These are phyloP conservation scores for Botryotinia convoluta DNA, from an alignment of 2,329 filamentous ascomycete species.

Conservation along the genomic window DNA sequence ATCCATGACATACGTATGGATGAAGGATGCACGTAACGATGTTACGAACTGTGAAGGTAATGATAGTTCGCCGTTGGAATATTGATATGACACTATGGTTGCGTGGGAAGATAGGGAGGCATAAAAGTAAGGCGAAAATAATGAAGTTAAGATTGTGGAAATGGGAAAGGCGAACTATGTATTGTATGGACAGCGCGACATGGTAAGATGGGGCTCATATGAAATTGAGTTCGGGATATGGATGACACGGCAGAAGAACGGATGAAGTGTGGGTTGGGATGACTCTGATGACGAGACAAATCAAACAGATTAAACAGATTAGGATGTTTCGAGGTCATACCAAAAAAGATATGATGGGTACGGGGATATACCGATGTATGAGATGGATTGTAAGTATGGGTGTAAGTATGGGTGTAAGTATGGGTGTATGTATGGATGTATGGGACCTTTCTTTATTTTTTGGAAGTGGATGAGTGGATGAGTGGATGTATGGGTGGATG, in stretches of 20 bases:
- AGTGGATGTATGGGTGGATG: background rate
- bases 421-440: background rate
- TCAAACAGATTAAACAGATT: background rate
- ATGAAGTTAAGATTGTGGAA: slow-evolving; percentile 24
- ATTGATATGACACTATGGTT: slow-evolving; percentile 23
- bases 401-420: background rate
- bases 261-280: slow-evolving; percentile 17
- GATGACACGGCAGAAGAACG: slow-evolving; percentile 22
- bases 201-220: slow-evolving; percentile 28
- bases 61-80: slow-evolving; percentile 22
- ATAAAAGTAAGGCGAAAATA: slow-evolving; percentile 34
- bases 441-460: background rate
- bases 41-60: slow-evolving; percentile 21
- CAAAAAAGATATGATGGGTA: background rate
- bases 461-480: background rate
- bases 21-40: slow-evolving; percentile 2
- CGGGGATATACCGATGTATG: background rate
- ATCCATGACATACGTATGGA: slow-evolving; percentile 21
- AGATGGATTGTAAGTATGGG: background rate
- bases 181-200: slow-evolving; percentile 28
- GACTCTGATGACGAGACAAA: slow-evolving; percentile 11
- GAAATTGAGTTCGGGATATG: slow-evolving; percentile 21
- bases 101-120: slow-evolving; percentile 25
- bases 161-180: slow-evolving; percentile 31
- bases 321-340: slow-evolving; percentile 10